Base-by-base conservation (phyloP, 495 filamentous ascomycete genomes). In the Penicillium subrubescens region DNA sequence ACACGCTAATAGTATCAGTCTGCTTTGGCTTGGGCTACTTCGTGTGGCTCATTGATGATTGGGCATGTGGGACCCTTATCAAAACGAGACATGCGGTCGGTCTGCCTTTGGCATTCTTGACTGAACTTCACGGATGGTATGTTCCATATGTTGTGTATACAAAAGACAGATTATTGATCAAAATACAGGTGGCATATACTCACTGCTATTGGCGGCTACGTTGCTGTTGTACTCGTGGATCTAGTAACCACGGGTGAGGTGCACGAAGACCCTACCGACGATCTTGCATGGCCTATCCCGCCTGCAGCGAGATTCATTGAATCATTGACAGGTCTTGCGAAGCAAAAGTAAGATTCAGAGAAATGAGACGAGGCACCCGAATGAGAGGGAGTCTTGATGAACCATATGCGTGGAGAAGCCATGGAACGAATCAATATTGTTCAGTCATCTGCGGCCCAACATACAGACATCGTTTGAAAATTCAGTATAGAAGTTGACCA, bases 61-160 rank as follows among this genome's bases (percentile, higher is more conserved):
- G 46, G 41, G 62, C 62, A 8, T 77, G 72, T 61, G 50, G 51
- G 10, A 15, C 57, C 17, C 60, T 77, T 37, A 65, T 59, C 0
- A 5, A 44, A 5, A 63, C 56, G 27, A 52, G 68, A 62, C 48
- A 70, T 11, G n/a, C 37, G 0, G 48, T 72, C 27, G 74, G 72
- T n/a, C 46, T 71, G n/a, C 74, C 74, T 1, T 44, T 72, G 23
- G 72, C 69, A 27, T 77, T 73, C 39, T 43, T 75, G 4, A 68
- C 71, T 50, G 74, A 77, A 46, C 59, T 77, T 25, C 74, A 77
- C 53, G 74, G 74, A 33, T 77, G 73, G 73, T 73, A 71, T 27
- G 68, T 70, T 54, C 27, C n/a, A 10, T 7, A 0, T 31, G 0
- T 31, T 25, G 39, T 12, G 23, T 55, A 53, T 12, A 8, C 6